Evolutionary conservation across 2,329 filamentous ascomycete genomes (phyloP), one percentile per base, ranked within the genome.

Genomic region (Fusarium humuli): DNA sequence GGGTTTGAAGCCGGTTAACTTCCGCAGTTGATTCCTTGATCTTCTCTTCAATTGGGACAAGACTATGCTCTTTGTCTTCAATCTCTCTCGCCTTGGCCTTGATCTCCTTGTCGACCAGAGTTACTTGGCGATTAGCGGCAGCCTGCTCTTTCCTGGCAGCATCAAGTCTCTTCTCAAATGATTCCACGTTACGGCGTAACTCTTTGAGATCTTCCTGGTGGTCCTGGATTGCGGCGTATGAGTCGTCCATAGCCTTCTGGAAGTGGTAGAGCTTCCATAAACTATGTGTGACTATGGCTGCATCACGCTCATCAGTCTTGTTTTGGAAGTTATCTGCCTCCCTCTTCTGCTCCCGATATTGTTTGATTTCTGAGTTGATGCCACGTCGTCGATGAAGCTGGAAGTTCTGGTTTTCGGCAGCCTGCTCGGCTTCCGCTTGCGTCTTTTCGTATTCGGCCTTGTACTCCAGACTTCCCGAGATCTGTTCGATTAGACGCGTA

Each of bases 191-290:
- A 49, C 96, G 92, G 55, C 92, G 91, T 77, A 94, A 92, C 79
- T 98, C 95, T 79, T 97, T 97, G 22, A 99, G 85, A 73, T 98
- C 94, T 77, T 97, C 94, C 76, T 98, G 94, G 75, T 98, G 94
- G 73, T 93, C 94, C 75, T 95, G 91, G 61, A 99, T 99, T 75
- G 96, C 91, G 46, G 90, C 90, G 72, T 92, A 94, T 25, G 96
- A 97, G 73, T 95, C 92, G 73, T 98, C 93, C 84, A 99, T 98
- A 30, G 94, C 88, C 61, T 91, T 92, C 79, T 99, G 95, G 78
- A 97, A 97, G 77, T 97, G 94, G 79, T 94, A 98, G 3, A 99
- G 86, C 81, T 98, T 98, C 95, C 95, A 99, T 16, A 99, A 84
- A 34, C 97, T 94, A 72, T 98, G 95, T 2, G 92, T 94, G 58